Base-by-base conservation (phyloP, 306 rosid genomes). In the Fagus sylvatica region DNA sequence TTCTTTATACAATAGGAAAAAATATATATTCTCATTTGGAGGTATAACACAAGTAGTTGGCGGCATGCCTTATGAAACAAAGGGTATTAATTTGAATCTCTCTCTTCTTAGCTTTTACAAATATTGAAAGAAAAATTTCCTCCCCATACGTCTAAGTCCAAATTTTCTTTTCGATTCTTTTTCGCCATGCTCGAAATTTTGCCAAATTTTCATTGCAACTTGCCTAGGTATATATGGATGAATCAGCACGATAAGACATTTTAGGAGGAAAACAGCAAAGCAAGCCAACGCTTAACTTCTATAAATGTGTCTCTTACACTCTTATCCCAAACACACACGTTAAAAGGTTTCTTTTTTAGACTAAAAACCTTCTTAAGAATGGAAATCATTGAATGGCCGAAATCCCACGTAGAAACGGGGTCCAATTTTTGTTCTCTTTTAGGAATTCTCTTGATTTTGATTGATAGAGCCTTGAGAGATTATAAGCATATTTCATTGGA, bases 261-360 rank as follows among this genome's bases (percentile, higher is more conserved):
- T 7, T 30, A 17, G 54, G 78, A 76, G 81, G 81, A 69, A 79
- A 76, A 76, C 81, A 79, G 76, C 87, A 6, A 72, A 12, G 75
- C 69, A 79, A 54, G 53, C 22, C 42, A 73, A 59, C 60, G 60
- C 48, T 74, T 17, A 56, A 62, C 43, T 39, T 22, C 64, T 41
- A 36, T 36, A 17, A 54, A 22, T 15, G 66, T 12, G 43, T 53
- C 32, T 40, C 43, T 51, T 17, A 28, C 5, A 30, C 36, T 56
- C 40, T 48, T 6, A 71, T 70, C 4, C n/a, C 76, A 43, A 57
- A 39, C 69, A 59, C 67, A 71, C 79, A 83, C 74, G 72, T 49
- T 55, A 22, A 2, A 22, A 7, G 40, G 40, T 34, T 8, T 56
- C 46, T 19, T 39, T 60, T 74, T 36, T 72, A 72, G 53, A 54